Evolutionary conservation across 495 filamentous ascomycete species (phyloP).

Genomic region (Viridothelium virens): DNA sequence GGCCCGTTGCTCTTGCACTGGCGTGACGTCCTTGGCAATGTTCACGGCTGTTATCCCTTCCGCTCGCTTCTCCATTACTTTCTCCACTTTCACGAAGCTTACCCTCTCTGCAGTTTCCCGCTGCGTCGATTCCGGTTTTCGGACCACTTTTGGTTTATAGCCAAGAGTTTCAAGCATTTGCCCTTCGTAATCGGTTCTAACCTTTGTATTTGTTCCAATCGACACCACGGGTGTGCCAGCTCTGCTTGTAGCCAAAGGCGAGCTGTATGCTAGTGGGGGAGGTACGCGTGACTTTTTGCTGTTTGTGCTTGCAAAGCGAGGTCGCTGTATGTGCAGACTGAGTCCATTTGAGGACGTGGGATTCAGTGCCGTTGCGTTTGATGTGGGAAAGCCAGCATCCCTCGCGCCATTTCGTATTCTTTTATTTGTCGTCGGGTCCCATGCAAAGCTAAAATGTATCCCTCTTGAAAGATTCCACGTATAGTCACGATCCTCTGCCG

Average conservation of each 20-base stretch:
- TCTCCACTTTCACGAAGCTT: neutral
- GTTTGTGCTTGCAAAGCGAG: neutral
- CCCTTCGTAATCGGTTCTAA: neutral
- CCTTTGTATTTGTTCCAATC: neutral
- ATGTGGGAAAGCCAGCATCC: neutral
- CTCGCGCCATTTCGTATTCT: neutral
- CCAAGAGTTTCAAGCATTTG: neutral
- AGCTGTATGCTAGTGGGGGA: neutral
- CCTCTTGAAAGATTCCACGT: neutral
- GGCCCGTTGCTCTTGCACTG: no score
- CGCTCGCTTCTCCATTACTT: neutral
- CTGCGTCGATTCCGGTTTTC: neutral
- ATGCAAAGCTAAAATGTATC: neutral
- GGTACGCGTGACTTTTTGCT: neutral
- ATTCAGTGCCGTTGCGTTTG: neutral
- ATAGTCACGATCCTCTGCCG: neutral
- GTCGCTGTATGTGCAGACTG: neutral
- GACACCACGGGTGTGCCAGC: neutral
- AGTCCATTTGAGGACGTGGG: neutral
- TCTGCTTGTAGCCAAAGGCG: neutral
- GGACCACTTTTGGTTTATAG: neutral
- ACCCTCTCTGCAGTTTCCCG: neutral
- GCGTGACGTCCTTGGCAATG: no score
- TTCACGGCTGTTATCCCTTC: no score
- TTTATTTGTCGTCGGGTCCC: neutral